Evolutionary conservation across 2,329 filamentous ascomycete species (phyloP).

Genomic region (Aspergillus jensenii): DNA sequence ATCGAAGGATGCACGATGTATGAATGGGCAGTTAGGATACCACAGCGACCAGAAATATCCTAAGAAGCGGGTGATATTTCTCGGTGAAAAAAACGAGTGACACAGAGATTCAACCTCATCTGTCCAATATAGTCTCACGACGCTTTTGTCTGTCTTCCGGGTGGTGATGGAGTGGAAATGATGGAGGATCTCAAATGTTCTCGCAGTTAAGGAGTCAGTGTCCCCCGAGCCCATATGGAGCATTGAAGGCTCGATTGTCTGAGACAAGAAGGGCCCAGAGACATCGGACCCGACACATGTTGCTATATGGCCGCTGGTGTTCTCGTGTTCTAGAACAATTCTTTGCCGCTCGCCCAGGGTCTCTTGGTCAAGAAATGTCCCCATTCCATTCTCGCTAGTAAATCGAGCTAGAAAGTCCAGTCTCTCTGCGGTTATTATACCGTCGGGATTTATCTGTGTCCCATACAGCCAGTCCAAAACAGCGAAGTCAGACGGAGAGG

Average conservation of each 20-base stretch:
- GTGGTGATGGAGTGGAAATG: slow-evolving; percentile 9
- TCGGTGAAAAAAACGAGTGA: slow-evolving; percentile 21
- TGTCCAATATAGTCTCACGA: slow-evolving; percentile 19
- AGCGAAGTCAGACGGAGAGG: slow-evolving; percentile 17
- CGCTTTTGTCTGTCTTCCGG: slow-evolving; percentile 8
- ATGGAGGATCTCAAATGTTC: slow-evolving; percentile 14
- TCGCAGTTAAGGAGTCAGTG: slow-evolving; percentile 1
- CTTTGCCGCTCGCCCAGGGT: slow-evolving; percentile 19
- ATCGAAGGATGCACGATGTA: slow-evolving; percentile 28
- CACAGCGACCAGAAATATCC: slow-evolving; percentile 30
- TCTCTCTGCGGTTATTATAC: slow-evolving; percentile 15
- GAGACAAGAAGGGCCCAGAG: background rate
- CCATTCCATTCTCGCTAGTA: slow-evolving; percentile 22
- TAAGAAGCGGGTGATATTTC: slow-evolving; percentile 23
- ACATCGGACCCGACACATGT: background rate
- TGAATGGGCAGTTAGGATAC: slow-evolving; percentile 31
- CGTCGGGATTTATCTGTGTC: slow-evolving; percentile 11
- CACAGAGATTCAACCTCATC: slow-evolving; percentile 6
- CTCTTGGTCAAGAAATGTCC: slow-evolving; percentile 19
- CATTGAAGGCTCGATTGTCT: slow-evolving; percentile 10
- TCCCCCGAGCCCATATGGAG: background rate
- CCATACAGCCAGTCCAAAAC: slow-evolving; percentile 18
- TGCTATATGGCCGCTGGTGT: background rate
- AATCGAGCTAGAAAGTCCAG: slow-evolving; percentile 25
- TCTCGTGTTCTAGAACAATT: slow-evolving; percentile 9